Conservation (phyloP, 306 rosid species). For the Trifolium fragiferum region DNA sequence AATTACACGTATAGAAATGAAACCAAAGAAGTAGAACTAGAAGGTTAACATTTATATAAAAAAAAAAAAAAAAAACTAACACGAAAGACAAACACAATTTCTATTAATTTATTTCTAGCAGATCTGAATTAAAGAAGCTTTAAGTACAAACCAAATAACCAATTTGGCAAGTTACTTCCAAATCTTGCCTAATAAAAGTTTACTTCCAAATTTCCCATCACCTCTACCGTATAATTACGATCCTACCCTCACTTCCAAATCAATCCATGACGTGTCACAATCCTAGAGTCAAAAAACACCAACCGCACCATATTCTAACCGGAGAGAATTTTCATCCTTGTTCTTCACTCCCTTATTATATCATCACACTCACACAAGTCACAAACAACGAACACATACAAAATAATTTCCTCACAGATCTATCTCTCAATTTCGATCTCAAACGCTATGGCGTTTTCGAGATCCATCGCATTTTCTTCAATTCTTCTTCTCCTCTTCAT, state of each 20-base stretch:
- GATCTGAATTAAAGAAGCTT: constrained; percentile 26
- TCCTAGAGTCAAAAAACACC: neutral
- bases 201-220: neutral
- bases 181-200: neutral
- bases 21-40: too few species aligned
- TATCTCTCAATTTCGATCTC: constrained; percentile 39
- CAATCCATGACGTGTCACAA: constrained; percentile 41
- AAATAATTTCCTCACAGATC: constrained; percentile 41
- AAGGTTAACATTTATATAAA: too few species aligned
- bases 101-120: neutral
- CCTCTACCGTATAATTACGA: neutral
- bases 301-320: constrained; percentile 32
- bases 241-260: constrained; percentile 18
- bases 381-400: constrained; percentile 26
- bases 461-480: constrained; percentile 58
- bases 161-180: neutral
- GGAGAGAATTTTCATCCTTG: constrained; percentile 17
- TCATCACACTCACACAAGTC: neutral
- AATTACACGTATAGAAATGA: too few species aligned
- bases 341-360: constrained; percentile 30
- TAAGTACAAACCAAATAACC: constrained; percentile 19
- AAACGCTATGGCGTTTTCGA: constrained; percentile 80
- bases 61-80: too few species aligned
- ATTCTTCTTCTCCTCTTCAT: constrained; percentile 57
- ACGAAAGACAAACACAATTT: too few species aligned